Evolutionary conservation across 2,329 filamentous ascomycete genomes (phyloP).

Genomic region (Diaporthe amygdali): DNA sequence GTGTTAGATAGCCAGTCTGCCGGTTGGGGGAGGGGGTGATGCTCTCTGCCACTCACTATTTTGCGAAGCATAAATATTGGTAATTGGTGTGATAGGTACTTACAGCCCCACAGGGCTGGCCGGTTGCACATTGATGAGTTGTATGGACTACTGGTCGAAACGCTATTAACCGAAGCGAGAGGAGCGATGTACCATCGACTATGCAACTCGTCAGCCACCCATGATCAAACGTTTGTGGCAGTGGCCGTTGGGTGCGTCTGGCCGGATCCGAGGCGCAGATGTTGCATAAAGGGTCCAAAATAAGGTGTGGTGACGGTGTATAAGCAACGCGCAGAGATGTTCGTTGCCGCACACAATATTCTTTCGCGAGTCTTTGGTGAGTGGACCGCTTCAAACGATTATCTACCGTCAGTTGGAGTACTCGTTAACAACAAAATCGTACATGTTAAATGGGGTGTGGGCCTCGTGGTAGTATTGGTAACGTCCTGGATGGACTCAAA

Average conservation of each 20-base stretch:
- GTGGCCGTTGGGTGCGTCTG: neutral
- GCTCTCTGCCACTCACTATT: neutral
- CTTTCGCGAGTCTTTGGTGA: neutral
- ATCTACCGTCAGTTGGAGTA: neutral
- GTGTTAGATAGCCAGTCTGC: neutral
- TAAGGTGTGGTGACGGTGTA: neutral
- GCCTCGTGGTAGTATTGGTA: neutral
- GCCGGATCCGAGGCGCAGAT: neutral
- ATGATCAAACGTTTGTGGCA: neutral
- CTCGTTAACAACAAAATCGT: no score
- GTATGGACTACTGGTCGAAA: neutral
- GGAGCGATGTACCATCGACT: neutral
- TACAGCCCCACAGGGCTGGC: conserved; percentile 1
- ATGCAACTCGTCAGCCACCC: neutral
- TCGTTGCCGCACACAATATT: neutral
- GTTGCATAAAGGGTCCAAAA: neutral
- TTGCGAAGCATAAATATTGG: neutral
- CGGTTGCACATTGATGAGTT: neutral
- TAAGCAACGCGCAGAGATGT: neutral
- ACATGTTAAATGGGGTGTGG: neutral
- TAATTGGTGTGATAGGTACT: neutral
- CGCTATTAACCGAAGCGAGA: neutral
- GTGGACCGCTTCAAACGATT: neutral
- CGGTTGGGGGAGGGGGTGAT: no score
- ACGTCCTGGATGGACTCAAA: neutral